Base-by-base conservation (phyloP, 1,284 basidiomycete species). In the Apiotrichum akiyoshidainum region DNA sequence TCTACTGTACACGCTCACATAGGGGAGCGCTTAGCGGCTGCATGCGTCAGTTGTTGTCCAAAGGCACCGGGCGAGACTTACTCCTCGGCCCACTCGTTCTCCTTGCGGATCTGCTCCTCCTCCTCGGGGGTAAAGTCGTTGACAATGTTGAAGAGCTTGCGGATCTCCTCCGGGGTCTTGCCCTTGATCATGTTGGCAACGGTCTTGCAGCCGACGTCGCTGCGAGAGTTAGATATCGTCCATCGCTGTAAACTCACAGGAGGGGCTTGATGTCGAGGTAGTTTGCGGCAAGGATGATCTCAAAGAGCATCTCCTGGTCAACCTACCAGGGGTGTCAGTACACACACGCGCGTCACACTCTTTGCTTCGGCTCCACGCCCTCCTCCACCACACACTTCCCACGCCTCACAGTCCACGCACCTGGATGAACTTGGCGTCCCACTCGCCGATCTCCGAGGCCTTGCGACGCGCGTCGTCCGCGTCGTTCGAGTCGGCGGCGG, bases 111-210 rank as follows among this genome's bases (percentile, higher is more conserved):
- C 81, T 99, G 95, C 49, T 93, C 94, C 86, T 99, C 96, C 78
- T 99, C 96, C 77, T 99, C 96, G 34, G 95, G 93, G 3, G 95
- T 98, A 75, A 99, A 99, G 80, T 99, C 96, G 78, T 97, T 96
- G 58, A 92, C 89, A 64, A 95, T 94, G 84, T 97, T 96, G 85
- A 96, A 98, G 71, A 88, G 89, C 31, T 81, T 84, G 67, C 90
- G 83, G 63, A 97, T 85, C 65, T 96, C 92, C 63, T 90, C 87
- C 22, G 94, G 94, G 37, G 95, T 84, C 74, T 90, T 88, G 72
- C 87, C 97, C 78, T 94, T 90, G 61, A 84, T 84, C 96, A 99
- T 99, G 84, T 99, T 98, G 33, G 96, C 96, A 11, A 99, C 96
- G 16, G 95, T 99, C 85, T 99, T 98, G 86, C 96, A 99, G 1